Conservation (phyloP, 805 yeast species). For the Myxozyma geophila region DNA sequence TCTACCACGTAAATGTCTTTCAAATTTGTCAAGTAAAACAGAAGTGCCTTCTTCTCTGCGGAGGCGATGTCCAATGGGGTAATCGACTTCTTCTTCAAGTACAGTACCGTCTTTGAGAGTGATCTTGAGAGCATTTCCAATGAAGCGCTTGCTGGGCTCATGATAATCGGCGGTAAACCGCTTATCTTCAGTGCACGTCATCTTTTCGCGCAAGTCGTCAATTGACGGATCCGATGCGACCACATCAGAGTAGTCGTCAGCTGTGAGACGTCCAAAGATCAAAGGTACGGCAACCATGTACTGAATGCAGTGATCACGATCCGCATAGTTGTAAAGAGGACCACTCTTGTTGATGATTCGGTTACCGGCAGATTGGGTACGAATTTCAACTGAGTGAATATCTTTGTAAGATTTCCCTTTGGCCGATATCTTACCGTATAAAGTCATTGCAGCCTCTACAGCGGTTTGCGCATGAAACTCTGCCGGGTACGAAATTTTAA, state of each 20-base stretch:
- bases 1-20: slow-evolving; percentile 56
- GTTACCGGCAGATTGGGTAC: slow-evolving; percentile 66
- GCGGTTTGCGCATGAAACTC: slow-evolving; percentile 72
- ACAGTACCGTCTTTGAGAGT: slow-evolving; percentile 60
- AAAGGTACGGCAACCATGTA: slow-evolving; percentile 65
- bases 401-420: slow-evolving; percentile 55
- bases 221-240: slow-evolving; percentile 58
- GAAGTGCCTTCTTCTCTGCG: slow-evolving; percentile 67
- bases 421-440: slow-evolving; percentile 47
- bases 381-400: slow-evolving; percentile 55
- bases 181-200: slow-evolving; percentile 57
- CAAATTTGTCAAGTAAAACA: slow-evolving; percentile 55
- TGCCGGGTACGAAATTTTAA: slow-evolving; percentile 67
- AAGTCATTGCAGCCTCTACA: slow-evolving; percentile 59
- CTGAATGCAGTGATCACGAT: slow-evolving; percentile 67
- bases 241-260: slow-evolving; percentile 59
- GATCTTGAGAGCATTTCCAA: slow-evolving; percentile 59
- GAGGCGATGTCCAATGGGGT: slow-evolving; percentile 60
- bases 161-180: slow-evolving; percentile 58
- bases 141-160: slow-evolving; percentile 60
- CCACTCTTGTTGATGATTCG: slow-evolving; percentile 64
- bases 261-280: slow-evolving; percentile 59
- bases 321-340: slow-evolving; percentile 65
- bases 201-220: slow-evolving; percentile 58
- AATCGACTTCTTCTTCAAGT: slow-evolving; percentile 59